phyloP scores from a whole-genome alignment of 495 filamentous ascomycete genomes.

The Aspergillus hancockii region DNA sequence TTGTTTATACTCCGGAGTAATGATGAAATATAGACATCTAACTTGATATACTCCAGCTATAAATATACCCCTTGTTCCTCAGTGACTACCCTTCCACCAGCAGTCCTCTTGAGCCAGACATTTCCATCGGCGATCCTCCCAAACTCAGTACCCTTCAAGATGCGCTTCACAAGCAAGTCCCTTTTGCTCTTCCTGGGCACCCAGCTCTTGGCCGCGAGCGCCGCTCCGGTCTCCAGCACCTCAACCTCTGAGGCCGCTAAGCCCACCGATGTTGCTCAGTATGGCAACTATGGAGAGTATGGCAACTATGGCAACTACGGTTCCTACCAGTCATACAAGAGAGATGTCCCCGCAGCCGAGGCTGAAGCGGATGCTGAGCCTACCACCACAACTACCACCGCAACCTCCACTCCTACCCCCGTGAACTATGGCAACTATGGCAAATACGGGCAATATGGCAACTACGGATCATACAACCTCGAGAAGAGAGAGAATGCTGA shows the following conservation, averaged over 20 bases:
- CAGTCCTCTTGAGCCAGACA: not conserved
- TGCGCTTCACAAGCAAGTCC: slow-evolving; percentile 12
- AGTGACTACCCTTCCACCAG: not conserved
- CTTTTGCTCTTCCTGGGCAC: slow-evolving; percentile 11
- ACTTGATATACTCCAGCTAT: slow-evolving; percentile 1
- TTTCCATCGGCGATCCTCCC: not conserved
- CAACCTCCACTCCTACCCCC: not conserved
- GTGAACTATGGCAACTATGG: slow-evolving; percentile 11
- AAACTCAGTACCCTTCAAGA: not conserved
- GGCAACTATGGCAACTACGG: slow-evolving; percentile 21
- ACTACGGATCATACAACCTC: slow-evolving; percentile 10
- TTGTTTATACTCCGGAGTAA: slow-evolving; percentile 1
- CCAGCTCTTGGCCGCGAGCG: slow-evolving; percentile 10
- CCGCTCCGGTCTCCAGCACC: slow-evolving; percentile 10
- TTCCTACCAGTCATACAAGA: slow-evolving; percentile 13
- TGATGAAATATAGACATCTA: not conserved
- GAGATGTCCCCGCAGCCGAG: not conserved
- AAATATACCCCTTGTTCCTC: slow-evolving; percentile 8
- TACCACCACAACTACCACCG: not conserved
- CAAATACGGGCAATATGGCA: slow-evolving; percentile 13
- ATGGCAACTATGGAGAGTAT: slow-evolving; percentile 17
- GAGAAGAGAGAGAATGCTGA: not conserved
- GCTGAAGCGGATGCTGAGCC: not conserved
- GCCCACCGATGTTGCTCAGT: slow-evolving; percentile 2
- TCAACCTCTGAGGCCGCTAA: not conserved